A percentile compares a stretch with the other conserved stretches of the same genome.
phyloP scores from a whole-genome alignment of 2,329 filamentous ascomycete species.

The Calonectria pseudoturangicola region DNA sequence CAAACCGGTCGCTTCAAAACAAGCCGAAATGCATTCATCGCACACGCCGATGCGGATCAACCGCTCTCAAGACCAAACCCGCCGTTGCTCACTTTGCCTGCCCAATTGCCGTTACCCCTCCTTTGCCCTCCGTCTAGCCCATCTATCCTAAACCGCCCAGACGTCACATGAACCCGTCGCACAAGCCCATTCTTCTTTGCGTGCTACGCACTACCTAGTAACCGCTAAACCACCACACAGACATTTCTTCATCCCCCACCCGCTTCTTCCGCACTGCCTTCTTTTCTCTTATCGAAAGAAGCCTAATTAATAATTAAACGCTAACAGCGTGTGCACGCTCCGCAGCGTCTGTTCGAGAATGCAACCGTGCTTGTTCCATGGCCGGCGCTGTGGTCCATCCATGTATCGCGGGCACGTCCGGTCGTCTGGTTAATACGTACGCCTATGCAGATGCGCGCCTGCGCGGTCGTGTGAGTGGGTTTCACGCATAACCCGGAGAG shows the following conservation, averaged over 20 bases:
- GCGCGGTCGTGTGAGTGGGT: neutral
- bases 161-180: slow-evolving; percentile 22
- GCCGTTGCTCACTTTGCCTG: neutral
- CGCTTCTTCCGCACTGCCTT: slow-evolving; percentile 1
- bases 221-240: slow-evolving; percentile 21
- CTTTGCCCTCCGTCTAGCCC: neutral
- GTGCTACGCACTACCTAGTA: slow-evolving; percentile 14
- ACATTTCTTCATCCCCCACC: slow-evolving; percentile 13
- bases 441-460: neutral
- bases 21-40: no score
- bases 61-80: no score
- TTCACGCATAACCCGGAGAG: neutral
- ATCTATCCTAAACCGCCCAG: slow-evolving; percentile 19
- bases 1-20: no score
- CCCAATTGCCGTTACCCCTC: neutral
- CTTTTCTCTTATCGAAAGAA: neutral
- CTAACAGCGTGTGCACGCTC: slow-evolving; percentile 3
- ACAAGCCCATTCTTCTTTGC: slow-evolving; percentile 26
- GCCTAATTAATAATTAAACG: slow-evolving; percentile 1
- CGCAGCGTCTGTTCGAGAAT: slow-evolving; percentile 22
- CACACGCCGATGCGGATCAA: neutral
- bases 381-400: slow-evolving; percentile 8
- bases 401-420: slow-evolving; percentile 8
- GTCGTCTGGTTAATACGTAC: neutral
- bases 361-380: slow-evolving; percentile 24